These are phyloP conservation scores for Cordyceps sp. DNA, from an alignment of 2,329 filamentous ascomycete species.

Conservation along the genomic window DNA sequence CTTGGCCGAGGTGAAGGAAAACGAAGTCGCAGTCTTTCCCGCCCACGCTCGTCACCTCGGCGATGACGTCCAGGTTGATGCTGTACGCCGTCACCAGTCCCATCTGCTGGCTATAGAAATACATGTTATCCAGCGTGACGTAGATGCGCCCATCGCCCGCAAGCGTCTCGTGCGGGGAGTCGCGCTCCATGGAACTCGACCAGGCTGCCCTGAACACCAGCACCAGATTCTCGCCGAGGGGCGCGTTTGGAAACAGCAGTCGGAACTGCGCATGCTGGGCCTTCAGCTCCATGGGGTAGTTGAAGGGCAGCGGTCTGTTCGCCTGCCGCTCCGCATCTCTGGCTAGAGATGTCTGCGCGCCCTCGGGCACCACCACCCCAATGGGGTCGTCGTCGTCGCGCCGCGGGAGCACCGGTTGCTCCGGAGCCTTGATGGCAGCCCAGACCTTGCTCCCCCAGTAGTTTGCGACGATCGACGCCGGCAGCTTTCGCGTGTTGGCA, in stretches of 20 bases:
- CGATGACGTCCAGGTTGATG: constrained; percentile 58
- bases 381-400: constrained; percentile 22
- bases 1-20: constrained; percentile 59
- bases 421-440: constrained; percentile 19
- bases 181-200: constrained; percentile 33
- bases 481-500: constrained; percentile 54
- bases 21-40: constrained; percentile 89
- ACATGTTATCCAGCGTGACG: constrained; percentile 73
- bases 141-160: constrained; percentile 60
- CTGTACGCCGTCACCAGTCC: constrained; percentile 75
- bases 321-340: constrained; percentile 12
- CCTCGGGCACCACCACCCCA: constrained; percentile 20
- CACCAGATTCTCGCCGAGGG: constrained; percentile 64
- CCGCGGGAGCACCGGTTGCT: constrained; percentile 14
- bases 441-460: constrained; percentile 84
- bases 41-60: constrained; percentile 77
- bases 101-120: constrained; percentile 92
- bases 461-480: constrained; percentile 78
- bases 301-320: constrained; percentile 45
- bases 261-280: constrained; percentile 89
- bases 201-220: constrained; percentile 89
- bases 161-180: constrained; percentile 28
- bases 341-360: constrained; percentile 9
- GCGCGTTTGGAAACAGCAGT: constrained; percentile 71
- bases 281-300: constrained; percentile 68